Evolutionary conservation across 1,284 basidiomycete species (phyloP).

Genomic region (Tremellales sp.): DNA sequence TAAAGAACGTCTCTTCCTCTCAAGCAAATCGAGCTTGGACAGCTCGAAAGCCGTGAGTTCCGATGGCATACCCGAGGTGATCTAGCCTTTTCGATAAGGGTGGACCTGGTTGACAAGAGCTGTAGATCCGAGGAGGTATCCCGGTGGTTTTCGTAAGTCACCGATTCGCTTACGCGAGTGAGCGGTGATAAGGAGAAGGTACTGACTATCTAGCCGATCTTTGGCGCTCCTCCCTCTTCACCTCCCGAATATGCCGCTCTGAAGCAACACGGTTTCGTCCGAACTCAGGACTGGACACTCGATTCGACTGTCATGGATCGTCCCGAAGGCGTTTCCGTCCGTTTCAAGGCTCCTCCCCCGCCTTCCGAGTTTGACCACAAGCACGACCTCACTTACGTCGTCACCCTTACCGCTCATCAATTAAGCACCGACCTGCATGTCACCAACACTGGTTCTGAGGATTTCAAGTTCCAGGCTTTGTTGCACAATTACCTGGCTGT

Average conservation of each 20-base stretch:
- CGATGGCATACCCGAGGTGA: conserved; percentile 2
- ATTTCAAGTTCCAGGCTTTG: conserved; percentile 76
- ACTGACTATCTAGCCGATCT: conserved; percentile 57
- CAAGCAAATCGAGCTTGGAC: conserved; percentile 72
- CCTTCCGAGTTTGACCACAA: conserved; percentile 57
- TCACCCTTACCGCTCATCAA: conserved; percentile 69
- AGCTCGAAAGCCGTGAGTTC: conserved; percentile 58
- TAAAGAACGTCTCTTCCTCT: conserved; percentile 70
- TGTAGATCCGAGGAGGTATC: conserved; percentile 42
- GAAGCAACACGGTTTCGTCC: conserved; percentile 77
- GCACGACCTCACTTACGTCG: conserved; percentile 70
- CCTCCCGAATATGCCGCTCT: conserved; percentile 60
- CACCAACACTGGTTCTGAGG: conserved; percentile 54
- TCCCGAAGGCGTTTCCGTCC: conserved; percentile 64
- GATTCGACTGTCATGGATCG: conserved; percentile 64
- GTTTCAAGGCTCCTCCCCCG: conserved; percentile 62
- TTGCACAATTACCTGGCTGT: conserved; percentile 82
- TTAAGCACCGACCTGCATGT: conserved; percentile 75
- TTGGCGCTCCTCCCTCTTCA: conserved; percentile 62
- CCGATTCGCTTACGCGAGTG: not conserved
- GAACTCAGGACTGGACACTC: conserved; percentile 67
- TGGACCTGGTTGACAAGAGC: not conserved
- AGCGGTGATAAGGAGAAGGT: no score
- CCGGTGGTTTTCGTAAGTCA: conserved; percentile 37
- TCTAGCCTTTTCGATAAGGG: not conserved